Percentiles rank a stretch among this genome's conserved stretches.
Evolutionary conservation across 2,329 filamentous ascomycete genomes (phyloP).

Genomic region (Colletotrichum truncatum): DNA sequence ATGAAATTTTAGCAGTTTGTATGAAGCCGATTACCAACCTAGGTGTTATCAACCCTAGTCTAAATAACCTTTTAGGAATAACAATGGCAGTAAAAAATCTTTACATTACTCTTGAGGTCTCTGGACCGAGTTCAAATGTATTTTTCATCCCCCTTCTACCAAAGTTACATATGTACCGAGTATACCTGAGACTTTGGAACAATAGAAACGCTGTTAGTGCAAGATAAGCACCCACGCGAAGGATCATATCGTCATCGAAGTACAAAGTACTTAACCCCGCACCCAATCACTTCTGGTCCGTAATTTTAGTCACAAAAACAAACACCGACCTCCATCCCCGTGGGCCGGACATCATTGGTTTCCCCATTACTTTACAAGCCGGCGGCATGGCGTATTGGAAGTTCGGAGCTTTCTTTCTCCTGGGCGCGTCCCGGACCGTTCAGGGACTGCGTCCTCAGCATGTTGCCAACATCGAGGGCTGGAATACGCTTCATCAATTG

Average conservation of each 20-base stretch:
- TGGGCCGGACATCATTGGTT: constrained; percentile 11
- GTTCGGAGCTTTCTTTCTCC: constrained; percentile 14
- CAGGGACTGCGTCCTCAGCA: constrained; percentile 8
- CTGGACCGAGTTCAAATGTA: too few species aligned
- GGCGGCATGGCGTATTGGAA: constrained; percentile 19
- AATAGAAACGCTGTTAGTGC: not conserved
- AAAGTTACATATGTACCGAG: not conserved
- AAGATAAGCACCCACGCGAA: not conserved
- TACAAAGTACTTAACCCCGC: not conserved
- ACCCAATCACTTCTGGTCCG: not conserved
- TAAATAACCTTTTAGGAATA: too few species aligned
- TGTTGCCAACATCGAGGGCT: not conserved
- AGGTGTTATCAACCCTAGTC: too few species aligned
- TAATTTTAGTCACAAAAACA: constrained; percentile 25
- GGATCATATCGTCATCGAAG: not conserved
- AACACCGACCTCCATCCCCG: not conserved
- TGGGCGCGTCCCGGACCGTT: constrained; percentile 11
- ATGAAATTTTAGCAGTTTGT: too few species aligned
- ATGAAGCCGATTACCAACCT: too few species aligned
- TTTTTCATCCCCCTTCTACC: too few species aligned
- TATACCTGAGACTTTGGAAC: not conserved
- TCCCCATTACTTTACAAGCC: constrained; percentile 3
- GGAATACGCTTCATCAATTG: constrained; percentile 18
- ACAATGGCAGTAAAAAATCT: too few species aligned
- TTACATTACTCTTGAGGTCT: too few species aligned